Percentiles rank a stretch among this genome's conserved stretches.
Conservation (phyloP, 768 basidiomycete genomes). For the Psilocybe azurescens region DNA sequence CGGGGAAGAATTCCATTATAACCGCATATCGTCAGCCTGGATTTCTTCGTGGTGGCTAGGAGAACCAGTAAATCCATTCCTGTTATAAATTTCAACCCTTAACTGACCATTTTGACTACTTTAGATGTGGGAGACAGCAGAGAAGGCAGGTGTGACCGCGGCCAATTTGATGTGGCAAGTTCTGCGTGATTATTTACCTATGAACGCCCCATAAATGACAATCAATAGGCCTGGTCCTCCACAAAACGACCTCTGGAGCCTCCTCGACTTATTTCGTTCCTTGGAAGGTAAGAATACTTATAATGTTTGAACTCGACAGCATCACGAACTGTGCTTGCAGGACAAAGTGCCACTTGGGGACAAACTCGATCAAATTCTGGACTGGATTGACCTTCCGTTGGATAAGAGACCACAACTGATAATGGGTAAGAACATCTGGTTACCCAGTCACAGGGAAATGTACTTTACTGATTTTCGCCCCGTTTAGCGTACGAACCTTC, state of each 20-base stretch:
- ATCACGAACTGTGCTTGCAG: constrained; percentile 28
- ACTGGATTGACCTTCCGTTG: constrained; percentile 84
- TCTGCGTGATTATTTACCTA: not conserved
- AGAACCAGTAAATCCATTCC: constrained; percentile 65
- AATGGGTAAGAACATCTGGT: constrained; percentile 49
- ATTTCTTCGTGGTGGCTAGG: constrained; percentile 85
- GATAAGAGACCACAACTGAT: constrained; percentile 79
- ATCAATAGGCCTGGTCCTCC: constrained; percentile 81
- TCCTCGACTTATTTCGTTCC: constrained; percentile 80
- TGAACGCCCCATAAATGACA: not conserved
- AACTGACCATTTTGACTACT: constrained; percentile 2
- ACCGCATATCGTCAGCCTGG: constrained; percentile 63
- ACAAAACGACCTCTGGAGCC: constrained; percentile 61
- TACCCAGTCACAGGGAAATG: no score
- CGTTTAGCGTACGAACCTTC: constrained; percentile 80
- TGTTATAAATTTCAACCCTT: not conserved
- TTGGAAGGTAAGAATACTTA: constrained; percentile 60
- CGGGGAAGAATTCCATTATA: constrained; percentile 73
- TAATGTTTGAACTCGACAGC: not conserved
- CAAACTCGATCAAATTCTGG: constrained; percentile 79
- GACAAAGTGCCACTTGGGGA: constrained; percentile 66
- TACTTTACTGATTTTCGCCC: constrained; percentile 4
- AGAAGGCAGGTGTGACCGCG: constrained; percentile 70
- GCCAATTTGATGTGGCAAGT: constrained; percentile 94
- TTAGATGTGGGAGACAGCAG: constrained; percentile 92